phyloP scores from a whole-genome alignment of 2,329 filamentous ascomycete species.

The Didymella keratinophila region DNA sequence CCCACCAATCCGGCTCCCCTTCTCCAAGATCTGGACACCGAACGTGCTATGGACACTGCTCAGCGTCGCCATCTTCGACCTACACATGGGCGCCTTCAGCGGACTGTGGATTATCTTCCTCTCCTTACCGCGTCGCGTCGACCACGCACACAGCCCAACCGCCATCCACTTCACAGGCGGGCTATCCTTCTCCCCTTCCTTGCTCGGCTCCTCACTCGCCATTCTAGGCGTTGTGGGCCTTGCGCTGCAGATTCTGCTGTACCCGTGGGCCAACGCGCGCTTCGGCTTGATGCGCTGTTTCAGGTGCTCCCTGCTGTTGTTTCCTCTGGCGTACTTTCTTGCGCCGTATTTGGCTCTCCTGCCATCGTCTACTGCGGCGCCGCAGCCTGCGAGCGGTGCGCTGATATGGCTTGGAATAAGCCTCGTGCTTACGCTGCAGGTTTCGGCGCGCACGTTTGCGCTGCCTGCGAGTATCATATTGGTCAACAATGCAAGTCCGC shows the following conservation, averaged over 20 bases:
- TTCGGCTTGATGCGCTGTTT: slow-evolving; percentile 74
- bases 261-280: slow-evolving; percentile 70
- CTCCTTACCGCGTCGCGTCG: slow-evolving; percentile 68
- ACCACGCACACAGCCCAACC: slow-evolving; percentile 23
- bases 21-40: slow-evolving; percentile 61
- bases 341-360: slow-evolving; percentile 76
- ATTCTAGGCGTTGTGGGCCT: slow-evolving; percentile 81
- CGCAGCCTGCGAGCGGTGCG: slow-evolving; percentile 62
- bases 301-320: slow-evolving; percentile 72
- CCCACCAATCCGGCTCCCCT: slow-evolving; percentile 45
- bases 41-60: slow-evolving; percentile 67
- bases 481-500: slow-evolving; percentile 66
- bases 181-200: slow-evolving; percentile 73
- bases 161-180: slow-evolving; percentile 72
- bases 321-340: slow-evolving; percentile 73
- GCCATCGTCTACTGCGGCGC: slow-evolving; percentile 60
- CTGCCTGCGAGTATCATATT: slow-evolving; percentile 65
- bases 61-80: slow-evolving; percentile 72
- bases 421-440: slow-evolving; percentile 71
- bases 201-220: slow-evolving; percentile 80
- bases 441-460: slow-evolving; percentile 74
- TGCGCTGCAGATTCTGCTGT: slow-evolving; percentile 73
- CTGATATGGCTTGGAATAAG: slow-evolving; percentile 71
- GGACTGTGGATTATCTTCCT: slow-evolving; percentile 79
- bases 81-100: slow-evolving; percentile 78